Evolutionary conservation across 106 monocot species (phyloP), one percentile per base, ranked within the genome.

Genomic region (Dendrobium chrysotoxum): DNA sequence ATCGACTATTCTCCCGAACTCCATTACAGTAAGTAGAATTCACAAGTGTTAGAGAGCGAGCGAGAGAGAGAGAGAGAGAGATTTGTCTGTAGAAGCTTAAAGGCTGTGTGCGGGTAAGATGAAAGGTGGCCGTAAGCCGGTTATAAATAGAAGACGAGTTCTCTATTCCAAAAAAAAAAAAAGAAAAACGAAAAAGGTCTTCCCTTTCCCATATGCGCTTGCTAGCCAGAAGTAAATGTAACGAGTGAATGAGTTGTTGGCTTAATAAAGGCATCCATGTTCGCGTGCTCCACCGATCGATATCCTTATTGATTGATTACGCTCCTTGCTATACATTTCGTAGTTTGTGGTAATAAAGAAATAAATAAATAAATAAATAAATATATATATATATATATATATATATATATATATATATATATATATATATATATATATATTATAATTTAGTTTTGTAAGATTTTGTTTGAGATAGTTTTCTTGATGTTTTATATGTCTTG

Each of bases 1-100:
- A 13, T 79, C 82, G 16, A 72, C 77, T 20, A 89, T 84, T 30
- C 77, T 15, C 9, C 75, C 81, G 44, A 80, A 10, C 57, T 81
- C 83, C 83, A 87, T 87, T 71, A 10, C 31, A 31, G 16, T 35
- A 15, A 4, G 71, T 71, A 71, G 30, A 71, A 30, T 3, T 25
- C 9, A 64, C 64, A 71, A 4, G 5, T 71, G 31, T 13, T 7
- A 71, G 70, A 50, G 50, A 50, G 50, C 1, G 31, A 31, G 30
- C 35, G 71, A 50, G 50, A 50, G 50, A 12, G 50, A 50, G 50
- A 50, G 50, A 50, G 50, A 50, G 50, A 50, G 50, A 15, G 67
- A 67, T 4, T n/a, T 67, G 7, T 28, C 9, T 67, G 15, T 31
- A 4, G 10, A 35, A 28, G 13, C 9, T 35, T 30, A 7, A 28